Evolutionary conservation across 495 filamentous ascomycete genomes (phyloP).

Genomic region (Aspergillus funiculosus): DNA sequence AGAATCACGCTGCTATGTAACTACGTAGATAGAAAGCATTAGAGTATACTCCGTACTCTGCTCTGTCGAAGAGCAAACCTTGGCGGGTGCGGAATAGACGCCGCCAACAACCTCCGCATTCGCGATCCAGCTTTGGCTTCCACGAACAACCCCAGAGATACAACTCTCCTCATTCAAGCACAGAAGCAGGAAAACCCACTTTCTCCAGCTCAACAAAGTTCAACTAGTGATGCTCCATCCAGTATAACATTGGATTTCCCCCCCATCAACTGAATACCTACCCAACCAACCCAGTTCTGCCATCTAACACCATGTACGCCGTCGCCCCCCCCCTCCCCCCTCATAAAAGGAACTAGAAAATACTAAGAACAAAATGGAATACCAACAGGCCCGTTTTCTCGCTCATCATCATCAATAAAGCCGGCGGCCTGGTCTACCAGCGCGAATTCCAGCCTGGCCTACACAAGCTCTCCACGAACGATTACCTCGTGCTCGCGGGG

Average conservation of each 20-base stretch:
- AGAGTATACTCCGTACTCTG: too few species aligned
- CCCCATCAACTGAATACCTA: too few species aligned
- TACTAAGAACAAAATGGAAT: background rate
- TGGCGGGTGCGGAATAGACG: constrained; percentile 4
- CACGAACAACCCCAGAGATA: background rate
- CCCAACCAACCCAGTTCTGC: background rate
- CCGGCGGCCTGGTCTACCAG: constrained; percentile 92
- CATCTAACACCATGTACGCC: constrained; percentile 3
- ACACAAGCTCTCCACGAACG: constrained; percentile 83
- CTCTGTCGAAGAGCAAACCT: too few species aligned
- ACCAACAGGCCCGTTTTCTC: constrained; percentile 79
- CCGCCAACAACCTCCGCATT: constrained; percentile 6
- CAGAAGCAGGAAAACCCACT: too few species aligned
- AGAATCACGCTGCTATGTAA: too few species aligned
- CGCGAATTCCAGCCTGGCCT: constrained; percentile 80
- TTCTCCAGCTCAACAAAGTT: too few species aligned
- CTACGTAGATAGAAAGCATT: too few species aligned
- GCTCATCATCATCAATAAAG: constrained; percentile 96
- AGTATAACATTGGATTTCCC: too few species aligned
- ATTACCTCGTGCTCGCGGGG: constrained; percentile 93
- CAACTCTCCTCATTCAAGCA: too few species aligned
- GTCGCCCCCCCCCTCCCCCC: background rate
- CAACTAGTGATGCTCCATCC: too few species aligned
- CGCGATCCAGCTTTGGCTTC: background rate
- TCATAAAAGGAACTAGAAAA: background rate